phyloP scores from a whole-genome alignment of 179 eudicot species.

The Gypsophila paniculata region DNA sequence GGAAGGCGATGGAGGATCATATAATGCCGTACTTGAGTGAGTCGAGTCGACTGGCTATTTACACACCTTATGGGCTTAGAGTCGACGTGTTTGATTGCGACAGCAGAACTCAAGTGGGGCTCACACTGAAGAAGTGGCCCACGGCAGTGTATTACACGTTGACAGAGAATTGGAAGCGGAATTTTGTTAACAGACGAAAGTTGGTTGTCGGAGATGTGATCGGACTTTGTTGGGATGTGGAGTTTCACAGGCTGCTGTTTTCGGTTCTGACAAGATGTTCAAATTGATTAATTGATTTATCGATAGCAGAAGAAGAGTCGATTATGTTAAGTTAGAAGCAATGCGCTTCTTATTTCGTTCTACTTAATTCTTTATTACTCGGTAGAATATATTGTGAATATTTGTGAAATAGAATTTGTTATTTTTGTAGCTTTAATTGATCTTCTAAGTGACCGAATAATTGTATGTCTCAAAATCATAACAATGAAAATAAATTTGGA shows the following conservation, averaged over 20 bases:
- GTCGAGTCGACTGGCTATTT: too few relatives aligned
- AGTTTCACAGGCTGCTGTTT: not conserved
- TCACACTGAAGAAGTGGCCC: not conserved
- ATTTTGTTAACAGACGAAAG: not conserved
- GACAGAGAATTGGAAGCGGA: not conserved
- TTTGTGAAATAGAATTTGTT: too few relatives aligned
- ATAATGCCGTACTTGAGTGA: not conserved
- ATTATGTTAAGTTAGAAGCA: too few relatives aligned
- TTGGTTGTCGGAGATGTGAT: not conserved
- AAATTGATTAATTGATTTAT: too few relatives aligned
- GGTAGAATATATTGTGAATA: too few relatives aligned
- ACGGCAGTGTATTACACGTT: not conserved
- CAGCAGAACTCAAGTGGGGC: not conserved
- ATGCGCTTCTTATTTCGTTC: too few relatives aligned
- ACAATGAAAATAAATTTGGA: too few relatives aligned
- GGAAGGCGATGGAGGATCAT: not conserved
- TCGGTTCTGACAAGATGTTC: not conserved
- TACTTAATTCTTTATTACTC: too few relatives aligned
- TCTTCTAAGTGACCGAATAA: too few relatives aligned
- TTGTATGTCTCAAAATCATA: too few relatives aligned
- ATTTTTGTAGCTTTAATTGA: too few relatives aligned
- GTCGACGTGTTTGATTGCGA: constrained; percentile 1
- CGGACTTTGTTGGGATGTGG: not conserved
- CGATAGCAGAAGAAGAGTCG: too few relatives aligned
- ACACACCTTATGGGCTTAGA: not conserved